Evolutionary conservation across 1,284 basidiomycete species (phyloP).

Genomic region (Veloboletus limbatus): DNA sequence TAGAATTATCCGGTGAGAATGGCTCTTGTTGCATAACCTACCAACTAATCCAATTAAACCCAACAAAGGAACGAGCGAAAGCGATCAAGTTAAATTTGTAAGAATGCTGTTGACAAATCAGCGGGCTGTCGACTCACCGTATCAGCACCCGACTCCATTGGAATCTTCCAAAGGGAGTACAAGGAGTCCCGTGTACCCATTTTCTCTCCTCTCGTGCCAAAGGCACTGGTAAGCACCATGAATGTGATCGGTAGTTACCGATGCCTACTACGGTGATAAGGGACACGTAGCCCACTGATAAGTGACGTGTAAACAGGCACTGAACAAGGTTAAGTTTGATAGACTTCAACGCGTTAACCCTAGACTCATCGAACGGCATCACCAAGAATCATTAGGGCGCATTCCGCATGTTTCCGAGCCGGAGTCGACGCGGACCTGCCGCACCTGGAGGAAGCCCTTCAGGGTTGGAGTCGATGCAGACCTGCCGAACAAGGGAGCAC

Average conservation of each 20-base stretch:
- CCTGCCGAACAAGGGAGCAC: too few relatives aligned
- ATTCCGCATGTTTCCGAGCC: constrained; percentile 9
- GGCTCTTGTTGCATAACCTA: too few relatives aligned
- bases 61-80: too few relatives aligned
- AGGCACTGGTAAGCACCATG: too few relatives aligned
- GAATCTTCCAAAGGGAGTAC: constrained; percentile 2
- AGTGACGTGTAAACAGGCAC: constrained; percentile 2
- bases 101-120: too few relatives aligned
- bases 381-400: neutral
- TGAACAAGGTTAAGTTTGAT: constrained; percentile 28
- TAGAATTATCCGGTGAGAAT: too few relatives aligned
- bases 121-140: too few relatives aligned
- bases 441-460: neutral
- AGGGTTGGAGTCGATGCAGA: too few relatives aligned
- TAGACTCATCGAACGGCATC: constrained; percentile 10
- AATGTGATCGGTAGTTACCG: constrained; percentile 1
- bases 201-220: neutral
- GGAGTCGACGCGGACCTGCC: constrained; percentile 9
- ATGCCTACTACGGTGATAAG: constrained; percentile 3
- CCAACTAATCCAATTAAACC: too few relatives aligned
- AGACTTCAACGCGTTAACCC: constrained; percentile 3
- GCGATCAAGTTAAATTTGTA: too few relatives aligned
- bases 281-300: neutral
- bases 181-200: neutral
- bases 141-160: neutral